Base-by-base conservation (phyloP, 768 basidiomycete species). In the Ephemerocybe angulata region DNA sequence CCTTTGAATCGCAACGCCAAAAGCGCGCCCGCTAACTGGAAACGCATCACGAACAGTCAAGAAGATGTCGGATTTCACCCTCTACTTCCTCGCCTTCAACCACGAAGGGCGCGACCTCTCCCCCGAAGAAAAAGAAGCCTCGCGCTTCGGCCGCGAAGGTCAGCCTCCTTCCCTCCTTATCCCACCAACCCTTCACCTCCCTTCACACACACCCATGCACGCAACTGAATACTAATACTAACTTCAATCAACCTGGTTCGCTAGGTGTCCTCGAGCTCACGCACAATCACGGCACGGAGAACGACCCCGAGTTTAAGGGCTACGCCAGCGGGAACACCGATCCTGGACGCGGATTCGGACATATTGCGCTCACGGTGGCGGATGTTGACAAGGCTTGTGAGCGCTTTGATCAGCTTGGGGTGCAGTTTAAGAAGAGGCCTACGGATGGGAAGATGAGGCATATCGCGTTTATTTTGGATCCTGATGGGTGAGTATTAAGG, bases 241-340 rank as follows among this genome's bases (percentile, higher is more conserved):
- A 21, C 28, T 47, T 28, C 24, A 28, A 12, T 24, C 17, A 19
- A 24, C 37, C 55, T 25, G 42, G 12, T 24, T 4, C 24, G n/a
- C 60, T n/a, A 89, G 88, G 86, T 51, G 71, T 94, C 60, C 81
- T 93, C 56, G 91, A 95, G 68, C 78, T 93, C 47, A 93, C 88
- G 1, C 85, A 89, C 74, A 93, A 94, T 76, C 90, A 93, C 67
- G 92, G 94, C 53, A 91, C 92, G 54, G 96, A 98, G 73, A 74
- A 71, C 53, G 88, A 95, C 66, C 62, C 84, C 50, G 71, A 70
- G 58, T 94, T 94, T 76, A 68, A 84, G 62, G 94, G 92, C 31
- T 98, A 97, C 68, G 78, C 84, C 10, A 87, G 70, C 63, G 96
- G 96, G 1, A 99, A 99, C 72, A 67, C 81, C 3, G 93, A 95